Evolutionary conservation across 2,329 filamentous ascomycete species (phyloP).

Genomic region (Cladophialophora chaetospira): DNA sequence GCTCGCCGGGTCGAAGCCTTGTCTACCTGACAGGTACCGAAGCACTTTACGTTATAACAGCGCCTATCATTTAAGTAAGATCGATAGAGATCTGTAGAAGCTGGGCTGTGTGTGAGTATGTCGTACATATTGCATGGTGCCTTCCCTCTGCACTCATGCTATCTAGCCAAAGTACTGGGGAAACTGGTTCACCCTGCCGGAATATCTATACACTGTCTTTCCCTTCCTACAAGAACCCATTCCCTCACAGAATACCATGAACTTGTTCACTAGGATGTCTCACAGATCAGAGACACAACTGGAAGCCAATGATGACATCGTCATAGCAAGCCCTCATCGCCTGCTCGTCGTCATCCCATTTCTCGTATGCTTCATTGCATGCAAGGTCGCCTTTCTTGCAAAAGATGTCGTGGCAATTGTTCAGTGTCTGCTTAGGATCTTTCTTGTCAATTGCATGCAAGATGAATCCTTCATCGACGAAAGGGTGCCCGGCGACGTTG

Average conservation of each 20-base stretch:
- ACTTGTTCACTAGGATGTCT: neutral
- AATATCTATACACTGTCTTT: neutral
- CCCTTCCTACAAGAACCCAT: neutral
- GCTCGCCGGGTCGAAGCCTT: no score
- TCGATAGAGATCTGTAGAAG: no score
- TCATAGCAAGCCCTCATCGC: conserved; percentile 25
- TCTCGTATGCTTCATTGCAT: conserved; percentile 19
- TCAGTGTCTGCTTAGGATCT: neutral
- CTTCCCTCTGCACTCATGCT: neutral
- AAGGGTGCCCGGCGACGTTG: conserved; percentile 46
- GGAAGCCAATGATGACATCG: conserved; percentile 10
- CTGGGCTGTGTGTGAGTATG: no score
- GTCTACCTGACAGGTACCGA: no score
- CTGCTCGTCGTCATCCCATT: conserved; percentile 23
- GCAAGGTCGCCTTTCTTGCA: conserved; percentile 12
- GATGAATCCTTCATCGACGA: conserved; percentile 33
- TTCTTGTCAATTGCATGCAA: conserved; percentile 11
- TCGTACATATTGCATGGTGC: neutral
- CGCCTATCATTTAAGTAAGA: no score
- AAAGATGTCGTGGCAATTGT: conserved; percentile 7
- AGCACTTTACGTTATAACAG: no score
- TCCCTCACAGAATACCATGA: neutral
- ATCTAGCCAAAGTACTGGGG: neutral
- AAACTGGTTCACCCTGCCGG: no score
- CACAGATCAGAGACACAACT: conserved; percentile 11